Conservation (phyloP, 345 rosid genomes). For the Corchorus olitorius region DNA sequence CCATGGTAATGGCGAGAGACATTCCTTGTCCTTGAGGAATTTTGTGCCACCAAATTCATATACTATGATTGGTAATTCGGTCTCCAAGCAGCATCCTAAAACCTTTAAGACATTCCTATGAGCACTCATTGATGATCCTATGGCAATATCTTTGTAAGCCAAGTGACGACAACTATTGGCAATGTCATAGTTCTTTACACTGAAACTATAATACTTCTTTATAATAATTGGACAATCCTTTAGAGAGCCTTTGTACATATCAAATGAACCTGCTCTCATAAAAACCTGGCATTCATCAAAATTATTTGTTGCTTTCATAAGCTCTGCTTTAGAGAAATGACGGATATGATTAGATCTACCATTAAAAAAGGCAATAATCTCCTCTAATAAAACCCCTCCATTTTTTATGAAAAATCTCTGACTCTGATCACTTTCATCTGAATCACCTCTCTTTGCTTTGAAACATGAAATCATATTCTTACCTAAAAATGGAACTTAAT, state of each 20-base stretch:
- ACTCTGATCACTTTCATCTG: too few relatives aligned
- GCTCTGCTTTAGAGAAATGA: background rate
- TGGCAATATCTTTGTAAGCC: slow-evolving; percentile 5
- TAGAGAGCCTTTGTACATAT: slow-evolving; percentile 13
- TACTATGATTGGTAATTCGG: background rate
- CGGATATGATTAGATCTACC: background rate
- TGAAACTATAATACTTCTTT: background rate
- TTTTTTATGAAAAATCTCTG: too few relatives aligned
- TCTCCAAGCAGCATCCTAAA: slow-evolving; percentile 31
- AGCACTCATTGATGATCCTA: slow-evolving; percentile 9
- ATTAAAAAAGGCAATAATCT: slow-evolving; percentile 15
- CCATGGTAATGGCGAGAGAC: slow-evolving; percentile 1
- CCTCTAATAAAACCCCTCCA: slow-evolving; percentile 13
- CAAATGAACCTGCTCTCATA: background rate
- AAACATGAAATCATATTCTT: too few relatives aligned
- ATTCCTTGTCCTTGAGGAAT: slow-evolving; percentile 16
- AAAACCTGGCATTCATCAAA: background rate
- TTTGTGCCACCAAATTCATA: background rate
- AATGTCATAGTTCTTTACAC: too few relatives aligned
- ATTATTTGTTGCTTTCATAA: slow-evolving; percentile 19
- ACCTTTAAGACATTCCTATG: slow-evolving; percentile 22
- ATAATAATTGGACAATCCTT: slow-evolving; percentile 11
- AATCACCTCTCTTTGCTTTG: too few relatives aligned
- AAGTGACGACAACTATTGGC: too few relatives aligned
- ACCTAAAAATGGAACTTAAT: too few relatives aligned